These are phyloP conservation scores for Apophysomyces variabilis DNA, from an alignment of 371 early-diverging fungal genomes.

Conservation along the genomic window DNA sequence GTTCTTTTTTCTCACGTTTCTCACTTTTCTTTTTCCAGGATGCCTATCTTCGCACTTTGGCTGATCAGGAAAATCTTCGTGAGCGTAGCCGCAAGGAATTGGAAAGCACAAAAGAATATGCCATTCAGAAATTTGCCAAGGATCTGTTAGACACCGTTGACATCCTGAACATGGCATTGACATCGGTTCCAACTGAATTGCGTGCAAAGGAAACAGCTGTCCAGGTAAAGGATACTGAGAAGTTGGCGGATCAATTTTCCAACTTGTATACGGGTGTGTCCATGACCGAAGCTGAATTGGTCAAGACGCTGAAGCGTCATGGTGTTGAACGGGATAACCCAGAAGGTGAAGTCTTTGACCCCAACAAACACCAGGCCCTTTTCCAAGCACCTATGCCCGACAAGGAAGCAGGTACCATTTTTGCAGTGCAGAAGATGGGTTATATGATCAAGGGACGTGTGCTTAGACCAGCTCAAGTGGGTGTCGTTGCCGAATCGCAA, in stretches of 20 bases:
- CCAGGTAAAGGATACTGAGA: slow-evolving; percentile 49
- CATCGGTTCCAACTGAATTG: slow-evolving; percentile 67
- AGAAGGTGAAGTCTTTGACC: slow-evolving; percentile 90
- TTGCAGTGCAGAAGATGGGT: slow-evolving; percentile 90
- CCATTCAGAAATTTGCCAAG: slow-evolving; percentile 96
- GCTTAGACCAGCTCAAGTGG: slow-evolving; percentile 95
- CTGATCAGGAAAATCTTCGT: slow-evolving; percentile 95
- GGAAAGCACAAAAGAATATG: slow-evolving; percentile 78
- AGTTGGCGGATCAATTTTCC: slow-evolving; percentile 67
- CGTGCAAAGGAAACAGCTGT: slow-evolving; percentile 44
- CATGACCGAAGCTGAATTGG: slow-evolving; percentile 87
- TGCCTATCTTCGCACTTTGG: slow-evolving; percentile 86
- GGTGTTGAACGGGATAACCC: slow-evolving; percentile 87
- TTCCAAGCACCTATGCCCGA: slow-evolving; percentile 91
- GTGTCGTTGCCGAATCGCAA: slow-evolving; percentile 78
- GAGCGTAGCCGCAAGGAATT: slow-evolving; percentile 89
- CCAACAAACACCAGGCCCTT: slow-evolving; percentile 92
- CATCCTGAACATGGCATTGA: slow-evolving; percentile 87
- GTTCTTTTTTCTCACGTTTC: background rate
- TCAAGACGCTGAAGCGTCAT: slow-evolving; percentile 87
- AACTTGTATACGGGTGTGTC: slow-evolving; percentile 88
- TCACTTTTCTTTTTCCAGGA: slow-evolving; percentile 46
- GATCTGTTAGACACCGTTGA: slow-evolving; percentile 95
- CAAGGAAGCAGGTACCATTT: slow-evolving; percentile 88
- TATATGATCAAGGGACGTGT: slow-evolving; percentile 92